Base-by-base conservation (phyloP, 495 filamentous ascomycete species). In the Clohesyomyces aquaticus region DNA sequence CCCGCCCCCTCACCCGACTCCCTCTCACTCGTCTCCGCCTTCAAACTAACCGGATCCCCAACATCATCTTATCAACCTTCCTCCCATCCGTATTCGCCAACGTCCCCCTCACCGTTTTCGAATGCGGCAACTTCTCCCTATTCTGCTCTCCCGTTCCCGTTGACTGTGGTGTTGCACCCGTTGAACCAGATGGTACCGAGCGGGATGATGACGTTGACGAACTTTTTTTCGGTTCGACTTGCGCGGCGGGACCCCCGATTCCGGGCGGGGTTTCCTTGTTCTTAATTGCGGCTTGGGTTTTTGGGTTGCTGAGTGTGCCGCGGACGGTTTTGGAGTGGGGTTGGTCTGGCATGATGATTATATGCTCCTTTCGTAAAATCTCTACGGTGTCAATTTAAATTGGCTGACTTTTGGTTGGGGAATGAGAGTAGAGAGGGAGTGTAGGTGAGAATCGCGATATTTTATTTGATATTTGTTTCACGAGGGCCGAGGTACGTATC, bases 311-410 rank as follows among this genome's bases (percentile, higher is more conserved):
- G 25, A 67, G 32, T 3, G 64, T 67, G 50, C 64, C 64, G 43
- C 64, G 64, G 28, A 61, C 64, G 35, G 64, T 67, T 61, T 56
- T 48, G 50, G 64, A 67, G 58, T 67, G 64, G n/a, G n/a, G n/a
- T n/a, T n/a, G n/a, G n/a, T n/a, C n/a, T n/a, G n/a, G n/a, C n/a
- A n/a, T n/a, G n/a, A n/a, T n/a, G n/a, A n/a, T n/a, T n/a, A n/a
- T n/a, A n/a, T n/a, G n/a, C n/a, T n/a, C n/a, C n/a, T n/a, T n/a
- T n/a, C n/a, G n/a, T n/a, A n/a, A n/a, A n/a, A n/a, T n/a, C n/a
- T n/a, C n/a, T n/a, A n/a, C n/a, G n/a, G n/a, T n/a, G n/a, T n/a
- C n/a, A n/a, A n/a, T n/a, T n/a, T n/a, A n/a, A n/a, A n/a, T n/a
- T n/a, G n/a, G n/a, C n/a, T n/a, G n/a, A n/a, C n/a, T n/a, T n/a